Evolutionary conservation across 2,329 filamentous ascomycete species (phyloP), one percentile per base, ranked within the genome.

Genomic region (Pestalotiopsis sp.): DNA sequence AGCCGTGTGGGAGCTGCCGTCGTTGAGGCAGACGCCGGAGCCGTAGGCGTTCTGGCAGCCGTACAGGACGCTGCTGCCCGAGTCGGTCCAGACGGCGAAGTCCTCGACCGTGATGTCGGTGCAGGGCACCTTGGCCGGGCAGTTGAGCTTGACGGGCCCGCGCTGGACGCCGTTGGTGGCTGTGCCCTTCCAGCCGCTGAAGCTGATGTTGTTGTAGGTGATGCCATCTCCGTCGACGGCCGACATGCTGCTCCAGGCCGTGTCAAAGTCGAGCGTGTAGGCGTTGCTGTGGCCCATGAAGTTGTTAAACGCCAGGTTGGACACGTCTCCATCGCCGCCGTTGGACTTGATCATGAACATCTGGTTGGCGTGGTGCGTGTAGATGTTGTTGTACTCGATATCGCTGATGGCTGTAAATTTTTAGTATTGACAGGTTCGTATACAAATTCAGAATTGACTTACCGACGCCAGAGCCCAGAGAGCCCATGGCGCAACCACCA

Each of bases 261-360:
- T 80, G 76, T 90, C 84, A 66, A 89, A 82, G 75, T 89, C 80
- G 27, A 89, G 79, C 12, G 82, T 84, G 79, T 89, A 90, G 3
- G 88, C 87, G 70, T 90, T 90, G 68, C 80, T 78, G 75, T 88
- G 86, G 52, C 88, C 88, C 73, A 88, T 86, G 76, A 90, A 90
- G 78, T 89, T 88, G 72, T 87, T 83, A 56, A 90, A 82, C 1
- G 82, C 73, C 14, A 82, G 79, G 71, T 89, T 83, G 57, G 81
- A 81, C 4, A 90, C 83, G 2, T 78, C 82, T 25, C 88, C 88
- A 68, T 76, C 82, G 49, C 88, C 88, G 57, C 88, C 88, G 72
- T 88, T 86, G 66, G 83, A 85, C 77, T 90, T 90, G 80, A 90
- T 84, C 86, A 88, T 87, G 77, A 85, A 84, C 87, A 90, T 89